A percentile compares a stretch with the other conserved stretches of the same genome.
Conservation (phyloP, 2,329 filamentous ascomycete species). For the Hymenoscyphus scutula region DNA sequence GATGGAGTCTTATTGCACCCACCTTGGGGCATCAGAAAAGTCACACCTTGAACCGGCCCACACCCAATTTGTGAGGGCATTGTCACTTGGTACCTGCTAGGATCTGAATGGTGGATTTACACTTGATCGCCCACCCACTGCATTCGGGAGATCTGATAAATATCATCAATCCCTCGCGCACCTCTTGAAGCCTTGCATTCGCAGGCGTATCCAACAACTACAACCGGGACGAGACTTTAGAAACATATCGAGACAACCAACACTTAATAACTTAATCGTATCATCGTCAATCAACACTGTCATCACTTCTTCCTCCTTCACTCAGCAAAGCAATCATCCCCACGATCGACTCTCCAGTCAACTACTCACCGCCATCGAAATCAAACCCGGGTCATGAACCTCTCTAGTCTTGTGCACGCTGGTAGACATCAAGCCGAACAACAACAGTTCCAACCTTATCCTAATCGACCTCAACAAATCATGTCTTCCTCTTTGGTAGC, state of each 20-base stretch:
- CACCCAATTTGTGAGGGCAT: slow-evolving; percentile 54
- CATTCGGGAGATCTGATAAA: slow-evolving; percentile 51
- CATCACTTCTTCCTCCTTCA: slow-evolving; percentile 1
- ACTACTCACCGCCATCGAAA: slow-evolving; percentile 6
- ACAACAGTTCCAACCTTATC: slow-evolving; percentile 29
- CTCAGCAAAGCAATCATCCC: slow-evolving; percentile 7
- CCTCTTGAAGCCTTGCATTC: slow-evolving; percentile 33
- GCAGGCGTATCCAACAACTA: slow-evolving; percentile 33
- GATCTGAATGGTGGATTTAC: slow-evolving; percentile 49
- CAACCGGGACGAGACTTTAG: slow-evolving; percentile 32
- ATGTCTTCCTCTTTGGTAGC: slow-evolving; percentile 47
- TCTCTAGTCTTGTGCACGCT: slow-evolving; percentile 38
- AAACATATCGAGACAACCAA: slow-evolving; percentile 37
- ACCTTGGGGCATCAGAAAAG: slow-evolving; percentile 36
- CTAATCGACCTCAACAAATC: slow-evolving; percentile 36
- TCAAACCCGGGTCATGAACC: slow-evolving; percentile 35
- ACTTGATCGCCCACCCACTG: slow-evolving; percentile 50
- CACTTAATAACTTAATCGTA: slow-evolving; percentile 32
- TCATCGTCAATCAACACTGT: slow-evolving; percentile 22
- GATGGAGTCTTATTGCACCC: slow-evolving; percentile 29
- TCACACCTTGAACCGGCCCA: slow-evolving; percentile 42
- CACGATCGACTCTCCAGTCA: slow-evolving; percentile 10
- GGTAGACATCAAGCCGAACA: slow-evolving; percentile 33
- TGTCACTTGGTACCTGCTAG: slow-evolving; percentile 45
- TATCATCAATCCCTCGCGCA: slow-evolving; percentile 44